Conservation (phyloP, 1,284 basidiomycete species). For the Porodaedalea pini region DNA sequence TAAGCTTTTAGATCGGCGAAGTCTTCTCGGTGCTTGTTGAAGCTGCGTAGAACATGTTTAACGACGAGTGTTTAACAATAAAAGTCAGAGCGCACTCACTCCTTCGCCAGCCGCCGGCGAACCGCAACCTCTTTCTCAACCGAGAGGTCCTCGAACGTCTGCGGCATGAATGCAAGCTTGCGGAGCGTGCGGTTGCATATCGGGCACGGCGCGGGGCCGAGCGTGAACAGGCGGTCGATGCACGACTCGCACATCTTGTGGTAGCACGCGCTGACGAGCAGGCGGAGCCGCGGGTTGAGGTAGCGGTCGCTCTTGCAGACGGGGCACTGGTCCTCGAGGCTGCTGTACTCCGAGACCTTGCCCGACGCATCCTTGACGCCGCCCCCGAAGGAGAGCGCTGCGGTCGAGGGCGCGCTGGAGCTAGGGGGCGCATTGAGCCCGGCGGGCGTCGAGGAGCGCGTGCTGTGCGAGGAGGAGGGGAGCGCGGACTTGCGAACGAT, state of each 20-base stretch:
- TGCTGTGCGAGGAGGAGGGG: constrained; percentile 40
- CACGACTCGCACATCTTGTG: constrained; percentile 99
- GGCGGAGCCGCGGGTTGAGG: constrained; percentile 88
- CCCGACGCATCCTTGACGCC: constrained; percentile 81
- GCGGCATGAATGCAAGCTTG: constrained; percentile 91
- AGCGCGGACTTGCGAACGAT: constrained; percentile 63
- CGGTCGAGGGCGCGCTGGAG: constrained; percentile 68
- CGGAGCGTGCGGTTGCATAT: constrained; percentile 87
- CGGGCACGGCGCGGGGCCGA: constrained; percentile 96
- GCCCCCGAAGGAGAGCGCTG: constrained; percentile 67
- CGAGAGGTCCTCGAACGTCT: constrained; percentile 94
- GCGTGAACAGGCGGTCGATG: constrained; percentile 93
- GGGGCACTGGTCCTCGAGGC: constrained; percentile 94
- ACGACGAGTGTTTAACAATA: neutral
- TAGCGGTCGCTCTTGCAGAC: constrained; percentile 97
- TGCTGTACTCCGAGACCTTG: constrained; percentile 67
- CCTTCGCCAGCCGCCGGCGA: constrained; percentile 81
- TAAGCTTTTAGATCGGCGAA: constrained; percentile 81
- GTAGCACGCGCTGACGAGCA: constrained; percentile 95
- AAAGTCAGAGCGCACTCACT: constrained; percentile 53
- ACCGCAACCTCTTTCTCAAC: constrained; percentile 97
- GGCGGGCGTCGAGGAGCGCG: constrained; percentile 66
- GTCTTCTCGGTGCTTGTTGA: constrained; percentile 91
- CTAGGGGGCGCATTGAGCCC: too few relatives aligned
- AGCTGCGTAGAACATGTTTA: constrained; percentile 31